These are phyloP conservation scores for Penicillium waksmanii DNA, from an alignment of 495 filamentous ascomycete species.

Conservation along the genomic window DNA sequence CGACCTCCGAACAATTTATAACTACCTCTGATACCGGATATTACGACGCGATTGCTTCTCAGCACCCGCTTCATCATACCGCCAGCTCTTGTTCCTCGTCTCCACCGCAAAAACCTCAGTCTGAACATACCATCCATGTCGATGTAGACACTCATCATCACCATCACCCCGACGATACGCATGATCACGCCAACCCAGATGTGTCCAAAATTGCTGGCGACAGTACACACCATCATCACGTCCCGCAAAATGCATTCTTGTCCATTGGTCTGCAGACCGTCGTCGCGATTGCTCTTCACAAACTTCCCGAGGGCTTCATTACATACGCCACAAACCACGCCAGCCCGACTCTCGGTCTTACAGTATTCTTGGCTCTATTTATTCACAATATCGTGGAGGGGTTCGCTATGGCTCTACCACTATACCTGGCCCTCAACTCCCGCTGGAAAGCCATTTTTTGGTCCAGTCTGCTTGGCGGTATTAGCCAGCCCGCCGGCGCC, in stretches of 20 bases:
- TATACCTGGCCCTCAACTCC: conserved; percentile 83
- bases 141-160: conserved; percentile 13
- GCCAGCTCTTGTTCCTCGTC: conserved; percentile 22
- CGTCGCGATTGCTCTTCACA: conserved; percentile 93
- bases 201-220: conserved; percentile 32
- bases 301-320: conserved; percentile 97
- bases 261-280: conserved; percentile 92
- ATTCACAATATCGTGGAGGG: conserved; percentile 98
- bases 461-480: conserved; percentile 79
- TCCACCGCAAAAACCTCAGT: conserved; percentile 7
- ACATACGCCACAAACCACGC: conserved; percentile 98
- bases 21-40: conserved; percentile 16
- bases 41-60: conserved; percentile 19
- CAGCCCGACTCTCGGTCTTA: conserved; percentile 81
- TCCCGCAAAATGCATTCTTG: conserved; percentile 92
- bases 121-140: conserved; percentile 7
- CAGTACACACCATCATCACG: conserved; percentile 86
- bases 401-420: conserved; percentile 87
- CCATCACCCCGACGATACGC: conserved; percentile 14
- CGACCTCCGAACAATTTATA: conserved; percentile 8
- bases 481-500: conserved; percentile 86
- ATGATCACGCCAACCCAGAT: conserved; percentile 30
- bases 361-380: conserved; percentile 92
- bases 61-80: conserved; percentile 14
- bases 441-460: conserved; percentile 80